Base-by-base conservation (phyloP, 768 basidiomycete genomes). In the Dioszegia aurantiaca region DNA sequence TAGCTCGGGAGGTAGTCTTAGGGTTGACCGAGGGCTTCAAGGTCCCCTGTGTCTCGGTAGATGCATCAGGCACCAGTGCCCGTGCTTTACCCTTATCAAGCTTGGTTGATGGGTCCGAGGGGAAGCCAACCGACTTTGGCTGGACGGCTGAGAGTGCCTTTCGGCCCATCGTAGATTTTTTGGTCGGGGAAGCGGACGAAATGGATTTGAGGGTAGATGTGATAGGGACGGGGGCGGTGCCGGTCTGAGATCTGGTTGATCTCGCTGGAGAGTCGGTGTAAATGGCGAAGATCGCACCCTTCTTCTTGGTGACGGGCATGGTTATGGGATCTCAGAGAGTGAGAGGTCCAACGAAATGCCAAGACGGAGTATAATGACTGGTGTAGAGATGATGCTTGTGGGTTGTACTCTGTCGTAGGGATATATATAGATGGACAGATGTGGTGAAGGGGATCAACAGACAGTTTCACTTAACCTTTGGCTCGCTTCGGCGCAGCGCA, bases 231-330 rank as follows among this genome's bases (percentile, higher is more conserved):
- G 36, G 47, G 52, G 26, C 9, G 14, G 41, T 5, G 37, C 24
- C 19, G 19, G 3, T 19, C 19, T 39, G 44, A 19, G 56, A 48
- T 2, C 44, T 24, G 31, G 33, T 53, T 14, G 51, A 53, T 39
- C 33, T 37, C 42, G 56, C 33, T 27, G 75, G 73, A 0, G 73
- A 70, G 57, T 77, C 75, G 27, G 72, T 58, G 63, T 73, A 73
- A 43, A 77, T 72, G 42, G 72, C 62, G 60, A 77, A 77, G 9
- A 72, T 65, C 12, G 75, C 72, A 44, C 75, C 75, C 47, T 72
- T 74, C 55, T 71, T 71, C 45, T 72, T 70, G 42, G 69, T 70
- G 21, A 70, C 55, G 14, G 75, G 75, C 75, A 77, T 77, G 41
- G 14, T 60, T 53, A 30, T 0, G 19, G 24, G 11, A 17, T 53